Evolutionary conservation across 164 flowering plant genomes (phyloP).

Genomic region (Sextonia rubra): DNA sequence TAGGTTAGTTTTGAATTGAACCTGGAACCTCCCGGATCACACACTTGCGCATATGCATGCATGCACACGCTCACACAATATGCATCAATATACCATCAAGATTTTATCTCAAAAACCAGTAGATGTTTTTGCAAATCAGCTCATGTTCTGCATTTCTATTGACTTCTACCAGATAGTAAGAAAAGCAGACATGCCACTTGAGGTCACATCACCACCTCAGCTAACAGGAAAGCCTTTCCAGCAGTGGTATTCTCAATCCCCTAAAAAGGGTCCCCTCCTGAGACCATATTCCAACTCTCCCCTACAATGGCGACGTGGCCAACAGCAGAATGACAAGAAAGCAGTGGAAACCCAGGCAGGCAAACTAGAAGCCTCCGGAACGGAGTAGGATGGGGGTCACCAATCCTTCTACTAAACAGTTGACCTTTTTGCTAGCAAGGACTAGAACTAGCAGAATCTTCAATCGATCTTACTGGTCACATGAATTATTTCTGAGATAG

Average conservation of each 20-base stretch:
- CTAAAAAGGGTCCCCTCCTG: constrained; percentile 8
- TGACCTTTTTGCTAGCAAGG: too few relatives aligned
- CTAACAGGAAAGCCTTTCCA: constrained; percentile 10
- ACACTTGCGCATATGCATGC: neutral
- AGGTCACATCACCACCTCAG: constrained; percentile 4
- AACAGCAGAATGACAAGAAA: neutral
- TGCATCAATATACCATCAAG: neutral
- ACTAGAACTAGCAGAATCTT: too few relatives aligned
- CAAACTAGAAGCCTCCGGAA: neutral
- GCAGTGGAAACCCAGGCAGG: neutral
- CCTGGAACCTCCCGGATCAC: neutral
- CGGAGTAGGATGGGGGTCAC: neutral
- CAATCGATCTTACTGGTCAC: too few relatives aligned
- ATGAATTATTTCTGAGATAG: too few relatives aligned
- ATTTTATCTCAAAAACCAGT: neutral
- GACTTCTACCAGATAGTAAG: constrained; percentile 18
- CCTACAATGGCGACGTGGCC: constrained; percentile 33
- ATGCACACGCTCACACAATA: neutral
- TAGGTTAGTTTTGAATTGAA: neutral
- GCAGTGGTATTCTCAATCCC: neutral
- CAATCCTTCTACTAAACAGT: too few relatives aligned
- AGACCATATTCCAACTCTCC: constrained; percentile 19
- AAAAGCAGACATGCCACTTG: constrained; percentile 14
- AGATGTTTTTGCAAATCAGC: neutral
- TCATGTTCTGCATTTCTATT: neutral